Base-by-base conservation (phyloP, 2,329 filamentous ascomycete species). In the Triangularia verruculosa region DNA sequence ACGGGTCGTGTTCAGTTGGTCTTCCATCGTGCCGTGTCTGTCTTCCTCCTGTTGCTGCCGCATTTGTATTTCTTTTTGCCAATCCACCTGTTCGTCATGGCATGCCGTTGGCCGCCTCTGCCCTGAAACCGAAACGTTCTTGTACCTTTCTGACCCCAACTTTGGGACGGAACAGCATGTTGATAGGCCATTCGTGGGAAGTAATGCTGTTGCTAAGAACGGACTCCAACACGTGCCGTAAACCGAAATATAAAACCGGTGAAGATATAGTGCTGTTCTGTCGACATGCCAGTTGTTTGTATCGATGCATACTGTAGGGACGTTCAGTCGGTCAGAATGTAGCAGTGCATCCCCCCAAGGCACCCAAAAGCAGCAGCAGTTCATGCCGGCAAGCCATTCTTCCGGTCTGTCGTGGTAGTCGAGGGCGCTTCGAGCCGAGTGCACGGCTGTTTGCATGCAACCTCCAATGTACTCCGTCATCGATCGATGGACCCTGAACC, bases 321-420 rank as follows among this genome's bases (percentile, higher is more conserved):
- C 39, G 39, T n/a, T 47, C 5, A 17, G 11, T 17, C 17, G 13
- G 39, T 47, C n/a, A 17, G n/a, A 2, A 47, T 47, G 39, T 47
- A 47, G 39, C 39, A 47, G 39, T 47, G 39, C 39, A 20, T 57
- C 15, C 30, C 11, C 9, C 30, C 30, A 34, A 22, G 15, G 12
- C 4, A 53, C 8, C 22, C 56, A 59, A 52, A 59, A 28, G 52
- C 15, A 30, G 34, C 52, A 61, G 59, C 52, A 57, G 59, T 61
- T 57, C 59, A 61, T 57, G 59, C 59, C 59, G 59, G 59, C 59
- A 61, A 61, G 59, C 20, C 24, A 57, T 5, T 7, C 3, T 61
- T 59, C 57, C 57, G 57, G 57, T 22, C 24, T 57, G 17, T 54
- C 17, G 52, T 25, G 22, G 22, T 28, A 54, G 17, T 25, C 24